Conservation (phyloP, 768 basidiomycete genomes). For the Mycena vulgaris region DNA sequence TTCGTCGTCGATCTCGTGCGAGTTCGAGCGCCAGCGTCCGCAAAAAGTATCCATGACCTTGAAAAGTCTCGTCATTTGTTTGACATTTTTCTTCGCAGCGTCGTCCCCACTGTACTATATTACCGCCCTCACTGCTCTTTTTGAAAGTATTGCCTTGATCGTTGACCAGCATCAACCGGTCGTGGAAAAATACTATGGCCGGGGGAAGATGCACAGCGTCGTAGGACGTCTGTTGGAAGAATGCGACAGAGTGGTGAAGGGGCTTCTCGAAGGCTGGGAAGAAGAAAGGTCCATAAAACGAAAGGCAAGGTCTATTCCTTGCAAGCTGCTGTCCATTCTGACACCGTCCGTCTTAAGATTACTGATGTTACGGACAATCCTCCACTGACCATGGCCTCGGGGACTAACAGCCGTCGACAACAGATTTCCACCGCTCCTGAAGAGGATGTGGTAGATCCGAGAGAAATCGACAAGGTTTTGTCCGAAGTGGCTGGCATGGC, state of each 20-base stretch:
- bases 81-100: conserved; percentile 61
- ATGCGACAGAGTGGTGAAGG: conserved; percentile 86
- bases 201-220: conserved; percentile 88
- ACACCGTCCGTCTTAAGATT: conserved; percentile 52
- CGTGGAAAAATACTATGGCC: conserved; percentile 98
- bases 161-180: conserved; percentile 98
- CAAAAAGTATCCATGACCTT: conserved; percentile 74
- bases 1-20: conserved; percentile 95
- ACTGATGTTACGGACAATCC: conserved; percentile 63
- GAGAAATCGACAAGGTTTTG: conserved; percentile 93
- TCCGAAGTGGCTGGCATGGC: conserved; percentile 92
- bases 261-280: conserved; percentile 88
- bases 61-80: not conserved
- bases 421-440: conserved; percentile 53
- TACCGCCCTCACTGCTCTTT: conserved; percentile 89
- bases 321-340: not conserved
- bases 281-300: conserved; percentile 90
- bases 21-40: conserved; percentile 80
- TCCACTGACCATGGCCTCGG: conserved; percentile 50
- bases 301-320: conserved; percentile 64
- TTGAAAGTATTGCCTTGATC: conserved; percentile 96
- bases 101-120: conserved; percentile 95
- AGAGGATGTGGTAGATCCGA: conserved; percentile 80
- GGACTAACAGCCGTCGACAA: conserved; percentile 45
- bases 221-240: conserved; percentile 85